These are phyloP conservation scores for Ogataea saltuana DNA, from an alignment of 805 yeast species.

Conservation along the genomic window DNA sequence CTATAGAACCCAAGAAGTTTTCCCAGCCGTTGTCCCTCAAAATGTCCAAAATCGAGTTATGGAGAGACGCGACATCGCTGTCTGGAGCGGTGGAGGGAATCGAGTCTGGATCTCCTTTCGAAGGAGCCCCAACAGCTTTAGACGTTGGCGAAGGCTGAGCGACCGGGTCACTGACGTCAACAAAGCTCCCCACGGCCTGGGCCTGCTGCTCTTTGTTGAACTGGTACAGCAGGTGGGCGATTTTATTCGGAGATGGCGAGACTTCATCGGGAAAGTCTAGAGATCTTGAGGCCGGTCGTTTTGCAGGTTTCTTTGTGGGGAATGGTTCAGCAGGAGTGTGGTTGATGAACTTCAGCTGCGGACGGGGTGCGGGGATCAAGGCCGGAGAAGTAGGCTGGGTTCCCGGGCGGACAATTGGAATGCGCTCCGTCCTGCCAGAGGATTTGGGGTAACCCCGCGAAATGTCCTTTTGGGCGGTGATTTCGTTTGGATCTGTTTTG, in stretches of 20 bases:
- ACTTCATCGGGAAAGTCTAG: neutral
- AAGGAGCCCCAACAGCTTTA: neutral
- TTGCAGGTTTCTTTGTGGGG: neutral
- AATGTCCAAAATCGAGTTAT: slow-evolving; percentile 30
- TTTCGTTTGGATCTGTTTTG: neutral
- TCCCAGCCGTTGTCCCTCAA: slow-evolving; percentile 35
- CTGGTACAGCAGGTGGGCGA: neutral
- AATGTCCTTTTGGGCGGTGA: too few species aligned
- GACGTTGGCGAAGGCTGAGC: neutral
- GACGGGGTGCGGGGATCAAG: too few species aligned
- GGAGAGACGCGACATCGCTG: slow-evolving; percentile 13
- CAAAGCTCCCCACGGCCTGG: neutral
- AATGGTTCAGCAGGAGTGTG: slow-evolving; percentile 7
- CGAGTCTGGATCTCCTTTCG: neutral
- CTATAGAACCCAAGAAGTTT: slow-evolving; percentile 31
- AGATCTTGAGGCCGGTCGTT: neutral
- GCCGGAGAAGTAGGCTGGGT: too few species aligned
- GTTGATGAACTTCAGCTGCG: slow-evolving; percentile 13
- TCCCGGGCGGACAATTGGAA: too few species aligned
- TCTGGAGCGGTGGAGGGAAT: neutral
- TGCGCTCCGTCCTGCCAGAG: too few species aligned
- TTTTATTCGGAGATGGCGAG: neutral
- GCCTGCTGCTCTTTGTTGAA: slow-evolving; percentile 1
- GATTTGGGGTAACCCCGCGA: too few species aligned
- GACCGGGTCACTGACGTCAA: neutral